These are phyloP conservation scores for Xylaria sp. DNA, from an alignment of 2,329 filamentous ascomycete species.

Conservation along the genomic window DNA sequence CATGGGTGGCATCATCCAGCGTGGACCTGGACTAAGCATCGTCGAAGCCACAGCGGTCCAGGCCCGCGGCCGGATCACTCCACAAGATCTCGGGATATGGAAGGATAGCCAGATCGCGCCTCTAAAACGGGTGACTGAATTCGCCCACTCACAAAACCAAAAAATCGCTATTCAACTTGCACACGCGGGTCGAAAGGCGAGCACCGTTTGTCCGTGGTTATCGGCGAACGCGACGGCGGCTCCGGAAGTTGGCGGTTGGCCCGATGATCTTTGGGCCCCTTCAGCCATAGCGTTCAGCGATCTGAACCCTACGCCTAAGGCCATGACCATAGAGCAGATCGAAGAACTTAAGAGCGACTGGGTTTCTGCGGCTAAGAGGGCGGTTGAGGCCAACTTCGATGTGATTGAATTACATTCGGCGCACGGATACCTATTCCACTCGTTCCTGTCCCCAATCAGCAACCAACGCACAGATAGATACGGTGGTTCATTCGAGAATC, in stretches of 20 bases:
- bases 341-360: constrained; percentile 50
- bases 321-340: constrained; percentile 61
- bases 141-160: constrained; percentile 63
- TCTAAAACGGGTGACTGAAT: constrained; percentile 51
- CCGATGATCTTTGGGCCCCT: constrained; percentile 57
- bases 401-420: constrained; percentile 79
- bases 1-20: constrained; percentile 75
- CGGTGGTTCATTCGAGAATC: constrained; percentile 77
- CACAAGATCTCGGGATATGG: constrained; percentile 75
- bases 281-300: constrained; percentile 68
- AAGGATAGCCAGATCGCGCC: constrained; percentile 73
- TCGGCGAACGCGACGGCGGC: constrained; percentile 41
- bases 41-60: constrained; percentile 76
- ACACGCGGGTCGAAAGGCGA: constrained; percentile 66
- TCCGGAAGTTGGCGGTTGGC: constrained; percentile 51
- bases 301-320: constrained; percentile 64
- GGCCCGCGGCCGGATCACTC: constrained; percentile 76
- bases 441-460: constrained; percentile 74
- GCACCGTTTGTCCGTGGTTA: constrained; percentile 51
- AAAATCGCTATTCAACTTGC: constrained; percentile 76
- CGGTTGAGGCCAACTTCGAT: constrained; percentile 65
- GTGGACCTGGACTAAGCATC: constrained; percentile 69
- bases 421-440: constrained; percentile 79
- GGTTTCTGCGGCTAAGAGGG: constrained; percentile 48
- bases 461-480: constrained; percentile 76